A percentile compares a stretch with the other conserved stretches of the same genome.
phyloP scores from a whole-genome alignment of 2,329 filamentous ascomycete genomes.

The Nakataea oryzae region DNA sequence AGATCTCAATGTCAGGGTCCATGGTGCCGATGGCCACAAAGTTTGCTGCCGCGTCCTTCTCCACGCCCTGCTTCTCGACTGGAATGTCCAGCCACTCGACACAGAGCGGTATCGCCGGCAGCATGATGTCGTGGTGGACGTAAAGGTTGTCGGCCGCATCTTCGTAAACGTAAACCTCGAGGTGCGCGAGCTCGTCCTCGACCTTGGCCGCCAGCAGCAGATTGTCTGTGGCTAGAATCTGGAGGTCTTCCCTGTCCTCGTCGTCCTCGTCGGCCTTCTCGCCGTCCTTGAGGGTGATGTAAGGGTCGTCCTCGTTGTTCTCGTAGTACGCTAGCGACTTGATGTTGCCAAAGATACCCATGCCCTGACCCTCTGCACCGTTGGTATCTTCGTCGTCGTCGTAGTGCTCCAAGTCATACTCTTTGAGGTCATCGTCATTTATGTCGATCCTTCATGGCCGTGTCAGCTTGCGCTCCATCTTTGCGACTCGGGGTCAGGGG shows the following conservation, averaged over 20 bases:
- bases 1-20: conserved; percentile 97
- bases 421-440: conserved; percentile 80
- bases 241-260: conserved; percentile 85
- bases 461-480: background rate
- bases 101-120: conserved; percentile 89
- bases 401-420: conserved; percentile 94
- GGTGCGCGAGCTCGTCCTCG: conserved; percentile 91
- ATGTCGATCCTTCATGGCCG: conserved; percentile 31
- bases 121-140: conserved; percentile 98
- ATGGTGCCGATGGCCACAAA: conserved; percentile 94
- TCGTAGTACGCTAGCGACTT: conserved; percentile 91
- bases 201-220: conserved; percentile 85
- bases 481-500: conserved; percentile 2
- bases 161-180: conserved; percentile 97
- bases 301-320: conserved; percentile 89
- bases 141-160: conserved; percentile 93
- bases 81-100: conserved; percentile 92
- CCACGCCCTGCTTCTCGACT: conserved; percentile 58
- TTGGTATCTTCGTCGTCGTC: conserved; percentile 71
- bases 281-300: conserved; percentile 74
- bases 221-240: conserved; percentile 89
- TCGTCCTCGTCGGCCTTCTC: conserved; percentile 60
- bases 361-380: conserved; percentile 49
- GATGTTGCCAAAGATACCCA: conserved; percentile 92
- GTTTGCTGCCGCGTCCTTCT: conserved; percentile 64